phyloP scores from a whole-genome alignment of 2,329 filamentous ascomycete species.

The Colletotrichum limetticola region DNA sequence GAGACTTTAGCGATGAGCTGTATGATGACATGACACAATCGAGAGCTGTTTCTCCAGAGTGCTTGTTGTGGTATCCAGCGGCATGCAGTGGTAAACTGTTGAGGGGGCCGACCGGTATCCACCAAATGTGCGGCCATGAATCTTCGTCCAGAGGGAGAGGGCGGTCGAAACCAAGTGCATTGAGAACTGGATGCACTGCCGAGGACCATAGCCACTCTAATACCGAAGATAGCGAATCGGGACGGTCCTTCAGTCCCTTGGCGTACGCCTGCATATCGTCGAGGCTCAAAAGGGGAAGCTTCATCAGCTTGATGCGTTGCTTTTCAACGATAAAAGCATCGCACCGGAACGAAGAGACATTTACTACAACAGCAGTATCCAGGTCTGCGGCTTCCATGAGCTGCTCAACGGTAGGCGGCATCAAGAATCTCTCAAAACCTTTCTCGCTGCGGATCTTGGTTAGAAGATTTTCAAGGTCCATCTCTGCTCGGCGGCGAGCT shows the following conservation, averaged over 20 bases:
- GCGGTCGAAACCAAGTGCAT: background rate
- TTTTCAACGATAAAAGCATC: background rate
- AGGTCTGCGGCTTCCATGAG: background rate
- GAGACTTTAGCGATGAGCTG: background rate
- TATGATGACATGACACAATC: background rate
- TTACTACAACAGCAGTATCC: background rate
- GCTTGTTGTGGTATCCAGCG: background rate
- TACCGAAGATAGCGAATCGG: background rate
- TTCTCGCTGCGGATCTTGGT: background rate
- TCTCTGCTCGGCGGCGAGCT: background rate
- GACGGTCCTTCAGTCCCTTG: no score
- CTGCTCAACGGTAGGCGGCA: background rate
- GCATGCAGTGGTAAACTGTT: background rate
- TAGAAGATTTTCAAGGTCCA: background rate
- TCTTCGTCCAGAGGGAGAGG: background rate
- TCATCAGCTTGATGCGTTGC: background rate
- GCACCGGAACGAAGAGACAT: background rate
- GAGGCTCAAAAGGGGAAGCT: background rate
- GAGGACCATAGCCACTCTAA: background rate
- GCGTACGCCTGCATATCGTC: no score
- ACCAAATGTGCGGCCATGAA: background rate
- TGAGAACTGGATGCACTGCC: background rate
- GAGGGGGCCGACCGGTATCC: background rate
- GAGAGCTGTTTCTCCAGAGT: background rate
- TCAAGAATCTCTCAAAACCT: background rate